phyloP scores from a whole-genome alignment of 768 basidiomycete genomes.

The Pleurotus djamor region DNA sequence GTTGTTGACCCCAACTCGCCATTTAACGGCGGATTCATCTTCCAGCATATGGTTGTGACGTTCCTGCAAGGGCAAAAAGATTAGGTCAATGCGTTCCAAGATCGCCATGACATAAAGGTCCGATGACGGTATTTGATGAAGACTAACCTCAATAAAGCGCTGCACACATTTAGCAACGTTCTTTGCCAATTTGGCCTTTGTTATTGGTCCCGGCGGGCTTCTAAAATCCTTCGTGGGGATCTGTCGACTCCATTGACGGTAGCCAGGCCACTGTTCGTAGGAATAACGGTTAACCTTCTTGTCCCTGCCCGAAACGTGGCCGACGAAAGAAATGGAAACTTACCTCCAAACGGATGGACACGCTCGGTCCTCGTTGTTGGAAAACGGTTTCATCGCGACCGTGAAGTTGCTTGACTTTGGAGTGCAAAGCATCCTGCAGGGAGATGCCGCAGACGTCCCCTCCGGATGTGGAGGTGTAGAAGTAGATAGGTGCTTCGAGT shows the following conservation, averaged over 20 bases:
- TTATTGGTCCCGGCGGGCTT: constrained; percentile 77
- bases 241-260: constrained; percentile 74
- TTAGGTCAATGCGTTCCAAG: neutral
- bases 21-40: constrained; percentile 57
- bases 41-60: constrained; percentile 52
- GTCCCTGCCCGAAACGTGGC: neutral
- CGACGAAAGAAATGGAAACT: constrained; percentile 13
- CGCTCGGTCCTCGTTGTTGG: constrained; percentile 70
- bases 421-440: constrained; percentile 62
- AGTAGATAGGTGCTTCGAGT: constrained; percentile 64
- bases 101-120: neutral
- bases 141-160: constrained; percentile 60
- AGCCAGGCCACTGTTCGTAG: constrained; percentile 70
- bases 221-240: constrained; percentile 83
- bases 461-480: constrained; percentile 35
- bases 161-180: constrained; percentile 77
- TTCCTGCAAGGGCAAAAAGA: constrained; percentile 32
- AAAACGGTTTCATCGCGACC: constrained; percentile 69
- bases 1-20: constrained; percentile 53
- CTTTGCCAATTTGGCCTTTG: constrained; percentile 72
- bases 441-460: constrained; percentile 54
- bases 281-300: constrained; percentile 9
- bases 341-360: constrained; percentile 78
- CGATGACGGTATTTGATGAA: neutral
- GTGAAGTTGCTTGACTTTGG: constrained; percentile 50